phyloP scores from a whole-genome alignment of 2,329 filamentous ascomycete genomes.

The Phoma sp. region DNA sequence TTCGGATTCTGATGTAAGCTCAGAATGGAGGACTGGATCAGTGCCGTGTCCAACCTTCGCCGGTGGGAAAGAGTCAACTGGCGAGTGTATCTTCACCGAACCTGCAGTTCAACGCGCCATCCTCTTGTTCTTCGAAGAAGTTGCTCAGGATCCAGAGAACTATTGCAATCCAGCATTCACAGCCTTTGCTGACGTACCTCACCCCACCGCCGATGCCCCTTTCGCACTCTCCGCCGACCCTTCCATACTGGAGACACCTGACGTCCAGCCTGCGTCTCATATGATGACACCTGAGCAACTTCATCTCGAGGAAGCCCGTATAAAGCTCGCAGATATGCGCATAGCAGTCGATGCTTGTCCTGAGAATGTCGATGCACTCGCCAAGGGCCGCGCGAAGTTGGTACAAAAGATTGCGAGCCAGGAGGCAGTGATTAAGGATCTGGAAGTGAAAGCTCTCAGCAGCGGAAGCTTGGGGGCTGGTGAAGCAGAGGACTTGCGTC shows the following conservation, averaged over 20 bases:
- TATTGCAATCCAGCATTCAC: conserved; percentile 42
- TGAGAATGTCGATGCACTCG: conserved; percentile 18
- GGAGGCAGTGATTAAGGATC: conserved; percentile 22
- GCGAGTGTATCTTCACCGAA: conserved; percentile 66
- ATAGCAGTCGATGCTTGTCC: conserved; percentile 30
- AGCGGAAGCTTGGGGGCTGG: conserved; percentile 25
- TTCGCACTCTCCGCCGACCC: conserved; percentile 21
- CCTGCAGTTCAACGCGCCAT: conserved; percentile 62
- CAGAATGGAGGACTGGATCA: conserved; percentile 21
- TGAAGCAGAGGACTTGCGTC: conserved; percentile 23
- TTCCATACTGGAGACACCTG: not conserved
- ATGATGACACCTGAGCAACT: conserved; percentile 31
- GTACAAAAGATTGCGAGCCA: conserved; percentile 27
- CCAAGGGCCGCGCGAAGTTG: conserved; percentile 28
- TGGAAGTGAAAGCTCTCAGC: conserved; percentile 26
- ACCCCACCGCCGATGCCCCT: conserved; percentile 26
- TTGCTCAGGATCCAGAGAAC: conserved; percentile 56
- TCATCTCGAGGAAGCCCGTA: conserved; percentile 22
- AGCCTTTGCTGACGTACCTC: conserved; percentile 14
- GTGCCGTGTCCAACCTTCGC: conserved; percentile 63
- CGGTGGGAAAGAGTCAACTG: conserved; percentile 66
- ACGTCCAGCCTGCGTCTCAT: conserved; percentile 3
- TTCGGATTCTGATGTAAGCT: not conserved
- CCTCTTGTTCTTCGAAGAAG: conserved; percentile 67
- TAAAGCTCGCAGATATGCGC: conserved; percentile 25